Evolutionary conservation across 306 rosid species (phyloP).

Genomic region (Cucumis hystrix): DNA sequence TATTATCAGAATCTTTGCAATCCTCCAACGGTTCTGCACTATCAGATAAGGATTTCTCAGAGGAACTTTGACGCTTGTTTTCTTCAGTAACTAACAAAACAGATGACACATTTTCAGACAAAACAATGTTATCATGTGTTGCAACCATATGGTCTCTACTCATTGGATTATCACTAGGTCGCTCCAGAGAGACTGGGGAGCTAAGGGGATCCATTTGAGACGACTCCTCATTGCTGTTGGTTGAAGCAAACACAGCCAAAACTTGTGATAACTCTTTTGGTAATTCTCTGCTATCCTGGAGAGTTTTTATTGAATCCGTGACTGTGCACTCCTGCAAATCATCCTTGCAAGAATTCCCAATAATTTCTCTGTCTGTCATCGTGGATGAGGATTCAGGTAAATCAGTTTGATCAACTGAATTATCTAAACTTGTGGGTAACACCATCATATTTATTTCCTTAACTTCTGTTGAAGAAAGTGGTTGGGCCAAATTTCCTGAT

Average conservation of each 20-base stretch:
- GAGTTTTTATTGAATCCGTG: background rate
- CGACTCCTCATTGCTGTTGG: background rate
- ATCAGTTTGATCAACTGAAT: background rate
- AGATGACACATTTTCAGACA: background rate
- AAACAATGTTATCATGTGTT: background rate
- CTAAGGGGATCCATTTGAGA: background rate
- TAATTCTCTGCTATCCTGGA: background rate
- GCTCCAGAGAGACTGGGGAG: background rate
- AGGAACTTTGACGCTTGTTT: constrained; percentile 4
- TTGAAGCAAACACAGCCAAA: background rate
- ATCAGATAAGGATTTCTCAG: constrained; percentile 1
- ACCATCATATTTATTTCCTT: background rate
- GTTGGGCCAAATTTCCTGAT: background rate
- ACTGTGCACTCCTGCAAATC: background rate
- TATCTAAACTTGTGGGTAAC: background rate
- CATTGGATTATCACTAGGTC: background rate
- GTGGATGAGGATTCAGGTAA: background rate
- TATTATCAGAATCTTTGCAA: constrained; percentile 1
- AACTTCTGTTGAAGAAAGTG: background rate
- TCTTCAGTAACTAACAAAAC: background rate
- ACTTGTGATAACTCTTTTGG: background rate
- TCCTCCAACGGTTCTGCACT: constrained; percentile 10
- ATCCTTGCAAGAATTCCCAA: background rate
- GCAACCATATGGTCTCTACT: background rate
- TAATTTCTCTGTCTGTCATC: background rate